Conservation (phyloP, 345 rosid species). For the Arabidopsis thaliana region DNA sequence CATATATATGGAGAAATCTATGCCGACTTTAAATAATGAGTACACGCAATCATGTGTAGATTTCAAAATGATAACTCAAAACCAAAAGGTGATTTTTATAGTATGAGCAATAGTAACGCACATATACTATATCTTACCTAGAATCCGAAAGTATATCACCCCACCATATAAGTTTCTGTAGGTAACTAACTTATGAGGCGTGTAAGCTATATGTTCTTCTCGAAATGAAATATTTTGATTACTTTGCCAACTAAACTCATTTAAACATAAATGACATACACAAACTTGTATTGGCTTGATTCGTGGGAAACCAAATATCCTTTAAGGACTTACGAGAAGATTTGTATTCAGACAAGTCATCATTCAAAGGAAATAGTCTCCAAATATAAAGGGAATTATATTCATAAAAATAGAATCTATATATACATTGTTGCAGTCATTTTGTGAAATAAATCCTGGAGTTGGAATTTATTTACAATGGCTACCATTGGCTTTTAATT, state of each 20-base stretch:
- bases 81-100: neutral
- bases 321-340: neutral
- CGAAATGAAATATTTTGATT: conserved; percentile 1
- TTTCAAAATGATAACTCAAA: conserved; percentile 19
- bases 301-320: conserved; percentile 18
- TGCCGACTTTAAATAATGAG: conserved; percentile 27
- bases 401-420: conserved; percentile 3
- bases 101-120: conserved; percentile 4
- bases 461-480: no score
- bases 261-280: neutral
- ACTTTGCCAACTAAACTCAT: conserved; percentile 6
- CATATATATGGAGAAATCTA: neutral
- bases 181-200: conserved; percentile 9
- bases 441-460: no score
- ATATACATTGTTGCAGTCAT: no score
- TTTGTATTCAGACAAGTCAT: neutral
- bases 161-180: conserved; percentile 20
- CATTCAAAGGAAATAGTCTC: conserved; percentile 21
- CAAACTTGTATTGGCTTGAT: neutral
- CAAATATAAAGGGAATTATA: neutral
- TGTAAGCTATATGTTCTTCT: conserved; percentile 20
- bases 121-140: conserved; percentile 16
- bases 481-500: no score
- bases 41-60: conserved; percentile 21
- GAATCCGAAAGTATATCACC: conserved; percentile 20